phyloP scores from a whole-genome alignment of 257 asterid species.

The Capsicum chinense region DNA sequence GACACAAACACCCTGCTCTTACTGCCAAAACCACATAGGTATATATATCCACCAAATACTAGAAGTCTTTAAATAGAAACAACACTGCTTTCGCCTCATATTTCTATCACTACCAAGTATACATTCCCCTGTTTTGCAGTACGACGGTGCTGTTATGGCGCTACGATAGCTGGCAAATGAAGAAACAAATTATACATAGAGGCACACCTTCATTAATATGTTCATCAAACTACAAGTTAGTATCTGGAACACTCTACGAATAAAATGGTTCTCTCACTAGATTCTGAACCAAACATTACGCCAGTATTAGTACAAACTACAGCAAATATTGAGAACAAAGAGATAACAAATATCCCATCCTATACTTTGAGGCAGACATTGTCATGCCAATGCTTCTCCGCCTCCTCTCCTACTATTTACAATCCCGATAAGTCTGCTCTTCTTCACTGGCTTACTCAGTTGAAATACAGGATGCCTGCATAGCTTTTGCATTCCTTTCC shows the following conservation, averaged over 20 bases:
- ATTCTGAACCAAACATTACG: slow-evolving; percentile 32
- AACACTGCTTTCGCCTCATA: not conserved
- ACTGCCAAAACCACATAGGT: not conserved
- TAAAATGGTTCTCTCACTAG: slow-evolving; percentile 31
- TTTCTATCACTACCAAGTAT: not conserved
- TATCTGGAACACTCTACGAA: slow-evolving; percentile 21
- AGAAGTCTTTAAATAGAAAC: not conserved
- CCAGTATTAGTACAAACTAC: slow-evolving; percentile 26
- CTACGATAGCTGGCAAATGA: not conserved
- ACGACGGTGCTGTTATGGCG: not conserved
- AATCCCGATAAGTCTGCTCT: slow-evolving; percentile 38
- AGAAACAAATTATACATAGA: slow-evolving; percentile 4
- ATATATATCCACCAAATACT: not conserved
- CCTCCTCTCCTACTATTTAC: slow-evolving; percentile 44
- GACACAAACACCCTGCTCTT: not conserved
- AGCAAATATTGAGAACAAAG: slow-evolving; percentile 13
- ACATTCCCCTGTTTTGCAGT: not conserved
- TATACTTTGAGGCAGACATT: not conserved
- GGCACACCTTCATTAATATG: slow-evolving; percentile 17
- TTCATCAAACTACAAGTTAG: slow-evolving; percentile 33
- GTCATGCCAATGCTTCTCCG: slow-evolving; percentile 39
- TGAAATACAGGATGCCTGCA: slow-evolving; percentile 71
- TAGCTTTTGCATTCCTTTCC: slow-evolving; percentile 62
- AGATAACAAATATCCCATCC: slow-evolving; percentile 13
- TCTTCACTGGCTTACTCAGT: slow-evolving; percentile 55